A percentile compares a stretch with the other conserved stretches of the same genome.
Evolutionary conservation across 1,139 yeast genomes (phyloP).

Genomic region (Suhomyces taliae): DNA sequence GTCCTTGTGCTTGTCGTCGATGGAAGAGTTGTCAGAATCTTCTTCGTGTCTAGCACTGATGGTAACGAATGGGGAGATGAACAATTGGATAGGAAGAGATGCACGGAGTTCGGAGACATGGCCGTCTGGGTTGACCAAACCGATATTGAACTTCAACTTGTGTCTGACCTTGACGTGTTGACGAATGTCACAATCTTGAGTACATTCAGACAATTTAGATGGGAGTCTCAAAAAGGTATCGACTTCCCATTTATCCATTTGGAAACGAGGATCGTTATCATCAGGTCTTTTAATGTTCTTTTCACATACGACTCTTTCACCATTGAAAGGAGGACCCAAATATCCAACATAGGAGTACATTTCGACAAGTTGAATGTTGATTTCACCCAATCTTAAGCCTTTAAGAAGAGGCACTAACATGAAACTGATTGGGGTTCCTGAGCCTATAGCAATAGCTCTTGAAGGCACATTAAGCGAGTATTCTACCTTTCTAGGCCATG

Average conservation of each 20-base stretch:
- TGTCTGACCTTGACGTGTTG: constrained; percentile 67
- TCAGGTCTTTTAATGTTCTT: constrained; percentile 36
- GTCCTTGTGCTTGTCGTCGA: constrained; percentile 1
- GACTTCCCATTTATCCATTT: constrained; percentile 76
- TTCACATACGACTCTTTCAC: constrained; percentile 56
- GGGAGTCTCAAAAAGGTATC: constrained; percentile 64
- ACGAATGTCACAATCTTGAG: constrained; percentile 79
- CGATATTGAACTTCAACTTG: constrained; percentile 64
- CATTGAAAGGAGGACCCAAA: constrained; percentile 51
- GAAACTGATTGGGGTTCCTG: constrained; percentile 68
- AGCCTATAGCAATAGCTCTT: constrained; percentile 88
- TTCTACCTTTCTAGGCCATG: constrained; percentile 95
- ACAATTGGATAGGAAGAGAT: constrained; percentile 64
- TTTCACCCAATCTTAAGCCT: constrained; percentile 74
- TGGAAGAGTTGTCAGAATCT: constrained; percentile 9
- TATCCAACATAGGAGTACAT: constrained; percentile 62
- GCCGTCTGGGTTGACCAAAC: constrained; percentile 68
- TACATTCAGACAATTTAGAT: constrained; percentile 65
- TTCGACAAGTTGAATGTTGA: constrained; percentile 68
- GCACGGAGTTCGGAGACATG: constrained; percentile 78
- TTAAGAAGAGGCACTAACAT: constrained; percentile 77
- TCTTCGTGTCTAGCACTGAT: constrained; percentile 51
- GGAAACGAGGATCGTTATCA: constrained; percentile 43
- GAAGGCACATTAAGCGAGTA: constrained; percentile 85
- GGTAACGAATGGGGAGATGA: constrained; percentile 81